Evolutionary conservation across 495 filamentous ascomycete genomes (phyloP).

Genomic region (Achaetomiella virescens): DNA sequence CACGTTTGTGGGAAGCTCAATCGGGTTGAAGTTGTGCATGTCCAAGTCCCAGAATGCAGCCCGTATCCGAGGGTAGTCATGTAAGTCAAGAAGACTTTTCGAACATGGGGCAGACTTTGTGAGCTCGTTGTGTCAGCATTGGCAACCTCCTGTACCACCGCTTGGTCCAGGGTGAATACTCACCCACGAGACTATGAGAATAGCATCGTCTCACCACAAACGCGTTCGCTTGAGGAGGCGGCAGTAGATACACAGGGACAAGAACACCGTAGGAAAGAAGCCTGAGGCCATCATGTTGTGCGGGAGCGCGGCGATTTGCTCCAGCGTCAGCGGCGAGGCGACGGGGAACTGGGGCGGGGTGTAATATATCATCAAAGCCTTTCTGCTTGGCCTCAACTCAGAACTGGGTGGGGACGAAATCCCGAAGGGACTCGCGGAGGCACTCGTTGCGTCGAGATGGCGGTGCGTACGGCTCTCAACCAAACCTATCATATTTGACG

Average conservation of each 20-base stretch:
- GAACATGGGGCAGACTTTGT: conserved; percentile 9
- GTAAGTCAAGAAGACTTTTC: conserved; percentile 11
- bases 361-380: no score
- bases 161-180: neutral
- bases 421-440: no score
- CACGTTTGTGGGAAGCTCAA: conserved; percentile 16
- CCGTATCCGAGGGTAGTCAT: conserved; percentile 23
- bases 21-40: conserved; percentile 1
- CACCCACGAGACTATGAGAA: conserved; percentile 30
- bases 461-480: no score
- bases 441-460: no score
- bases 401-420: no score
- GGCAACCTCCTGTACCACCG: neutral
- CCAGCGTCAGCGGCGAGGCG: neutral
- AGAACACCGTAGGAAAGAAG: conserved; percentile 17
- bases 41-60: conserved; percentile 26
- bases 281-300: conserved; percentile 17
- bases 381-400: no score
- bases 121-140: neutral
- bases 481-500: no score
- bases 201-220: conserved; percentile 29
- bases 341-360: neutral
- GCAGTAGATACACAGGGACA: conserved; percentile 22
- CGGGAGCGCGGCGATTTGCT: conserved; percentile 11
- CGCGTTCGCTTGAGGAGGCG: conserved; percentile 16